phyloP scores from a whole-genome alignment of 2,329 filamentous ascomycete species.

The Fusarium penzigii region DNA sequence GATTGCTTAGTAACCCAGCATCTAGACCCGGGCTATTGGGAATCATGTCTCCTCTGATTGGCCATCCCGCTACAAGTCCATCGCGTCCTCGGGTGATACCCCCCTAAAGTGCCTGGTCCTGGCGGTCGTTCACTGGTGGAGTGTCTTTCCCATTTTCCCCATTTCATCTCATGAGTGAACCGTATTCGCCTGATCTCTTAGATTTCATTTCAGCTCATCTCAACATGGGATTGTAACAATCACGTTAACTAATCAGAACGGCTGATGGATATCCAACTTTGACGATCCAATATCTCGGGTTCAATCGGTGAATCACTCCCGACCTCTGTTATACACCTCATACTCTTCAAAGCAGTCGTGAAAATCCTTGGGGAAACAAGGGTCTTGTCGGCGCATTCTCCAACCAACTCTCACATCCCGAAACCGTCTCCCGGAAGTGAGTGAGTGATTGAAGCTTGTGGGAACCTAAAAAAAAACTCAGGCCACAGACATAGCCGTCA shows the following conservation, averaged over 20 bases:
- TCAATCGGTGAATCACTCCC: not conserved
- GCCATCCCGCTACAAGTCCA: not conserved
- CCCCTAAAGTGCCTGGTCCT: too few relatives aligned
- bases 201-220: too few relatives aligned
- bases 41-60: not conserved
- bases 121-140: too few relatives aligned
- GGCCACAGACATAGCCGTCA: not conserved
- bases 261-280: not conserved
- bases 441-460: not conserved
- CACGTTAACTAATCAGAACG: too few relatives aligned
- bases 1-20: not conserved
- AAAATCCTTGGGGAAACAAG: too few relatives aligned
- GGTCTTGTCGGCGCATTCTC: too few relatives aligned
- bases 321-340: not conserved
- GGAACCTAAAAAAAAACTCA: not conserved
- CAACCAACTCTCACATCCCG: not conserved
- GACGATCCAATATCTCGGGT: too few relatives aligned
- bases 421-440: constrained; percentile 1
- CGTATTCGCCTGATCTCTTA: too few relatives aligned
- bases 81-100: not conserved
- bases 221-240: too few relatives aligned
- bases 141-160: too few relatives aligned
- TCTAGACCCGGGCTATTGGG: not conserved
- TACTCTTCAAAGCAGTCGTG: too few relatives aligned
- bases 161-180: too few relatives aligned